These are phyloP conservation scores for Coniella vitis DNA, from an alignment of 2,329 filamentous ascomycete genomes.

Conservation along the genomic window DNA sequence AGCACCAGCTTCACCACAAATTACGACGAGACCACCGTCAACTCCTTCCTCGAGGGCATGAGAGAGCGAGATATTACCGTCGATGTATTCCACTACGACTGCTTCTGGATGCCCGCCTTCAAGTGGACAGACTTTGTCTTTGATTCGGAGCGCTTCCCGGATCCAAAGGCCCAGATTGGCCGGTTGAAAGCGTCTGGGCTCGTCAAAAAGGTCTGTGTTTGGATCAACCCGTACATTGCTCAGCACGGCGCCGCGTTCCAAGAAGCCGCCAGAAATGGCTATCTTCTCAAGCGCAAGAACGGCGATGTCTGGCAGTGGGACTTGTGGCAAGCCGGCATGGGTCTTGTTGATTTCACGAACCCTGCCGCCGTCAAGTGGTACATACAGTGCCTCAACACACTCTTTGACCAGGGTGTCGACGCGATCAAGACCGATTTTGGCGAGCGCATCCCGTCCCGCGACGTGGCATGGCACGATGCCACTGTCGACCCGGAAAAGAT, in stretches of 20 bases:
- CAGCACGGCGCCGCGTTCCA: conserved; percentile 62
- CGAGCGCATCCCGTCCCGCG: conserved; percentile 60
- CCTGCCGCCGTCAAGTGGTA: conserved; percentile 63
- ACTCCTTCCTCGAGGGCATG: conserved; percentile 63
- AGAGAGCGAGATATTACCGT: conserved; percentile 56
- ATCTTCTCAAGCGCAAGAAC: conserved; percentile 61
- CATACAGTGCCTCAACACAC: conserved; percentile 48
- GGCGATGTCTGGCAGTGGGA: conserved; percentile 72
- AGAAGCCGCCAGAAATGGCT: conserved; percentile 58
- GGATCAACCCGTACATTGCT: conserved; percentile 70
- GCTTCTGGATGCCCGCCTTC: conserved; percentile 71
- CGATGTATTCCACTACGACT: conserved; percentile 70
- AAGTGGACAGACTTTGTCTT: conserved; percentile 72
- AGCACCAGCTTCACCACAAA: conserved; percentile 70
- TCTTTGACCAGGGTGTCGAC: conserved; percentile 65
- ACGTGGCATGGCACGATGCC: conserved; percentile 58
- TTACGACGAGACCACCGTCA: conserved; percentile 64
- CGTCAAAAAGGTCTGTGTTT: conserved; percentile 60
- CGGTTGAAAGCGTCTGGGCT: conserved; percentile 58
- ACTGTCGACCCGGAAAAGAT: conserved; percentile 55
- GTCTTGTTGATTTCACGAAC: conserved; percentile 67
- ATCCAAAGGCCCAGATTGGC: conserved; percentile 56
- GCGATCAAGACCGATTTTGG: conserved; percentile 72
- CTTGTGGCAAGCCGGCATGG: conserved; percentile 72
- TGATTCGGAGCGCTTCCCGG: conserved; percentile 60